Percentiles rank a stretch among this genome's conserved stretches.
Conservation (phyloP, 352 stramenopile genomes). For the Globisporangium takayamanum region DNA sequence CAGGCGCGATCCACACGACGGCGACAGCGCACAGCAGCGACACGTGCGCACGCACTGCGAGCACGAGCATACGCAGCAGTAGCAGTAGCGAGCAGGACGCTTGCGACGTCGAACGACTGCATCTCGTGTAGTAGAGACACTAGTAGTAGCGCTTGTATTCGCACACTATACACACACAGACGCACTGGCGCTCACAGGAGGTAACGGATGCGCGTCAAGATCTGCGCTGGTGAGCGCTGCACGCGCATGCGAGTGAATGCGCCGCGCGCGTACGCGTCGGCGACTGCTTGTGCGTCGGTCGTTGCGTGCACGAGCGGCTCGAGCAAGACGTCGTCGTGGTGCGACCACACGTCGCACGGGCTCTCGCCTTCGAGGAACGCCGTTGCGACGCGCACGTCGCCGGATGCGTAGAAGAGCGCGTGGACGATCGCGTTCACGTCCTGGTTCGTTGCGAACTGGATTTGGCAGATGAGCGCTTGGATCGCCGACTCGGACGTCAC, state of each 20-base stretch:
- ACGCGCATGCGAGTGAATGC: slow-evolving; percentile 36
- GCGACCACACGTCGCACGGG: slow-evolving; percentile 34
- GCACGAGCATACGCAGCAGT: slow-evolving; percentile 5
- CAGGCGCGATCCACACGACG: neutral
- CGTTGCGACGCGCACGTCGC: slow-evolving; percentile 21
- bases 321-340: slow-evolving; percentile 46
- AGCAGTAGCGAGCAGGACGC: slow-evolving; percentile 1
- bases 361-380: slow-evolving; percentile 29
- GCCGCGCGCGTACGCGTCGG: slow-evolving; percentile 20
- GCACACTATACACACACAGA: neutral
- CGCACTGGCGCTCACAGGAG: slow-evolving; percentile 34
- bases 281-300: slow-evolving; percentile 9
- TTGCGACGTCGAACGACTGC: slow-evolving; percentile 1
- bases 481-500: slow-evolving; percentile 22
- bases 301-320: slow-evolving; percentile 14
- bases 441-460: slow-evolving; percentile 30
- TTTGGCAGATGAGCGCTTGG: slow-evolving; percentile 21
- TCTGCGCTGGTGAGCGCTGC: slow-evolving; percentile 26
- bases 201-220: slow-evolving; percentile 48
- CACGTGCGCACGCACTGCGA: neutral
- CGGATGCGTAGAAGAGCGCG: slow-evolving; percentile 38
- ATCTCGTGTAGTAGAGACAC: slow-evolving; percentile 5
- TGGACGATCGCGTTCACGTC: slow-evolving; percentile 21
- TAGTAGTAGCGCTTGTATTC: neutral
- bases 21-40: neutral